Base-by-base conservation (phyloP, 495 filamentous ascomycete species). In the Hypomontagnella submonticulosa region DNA sequence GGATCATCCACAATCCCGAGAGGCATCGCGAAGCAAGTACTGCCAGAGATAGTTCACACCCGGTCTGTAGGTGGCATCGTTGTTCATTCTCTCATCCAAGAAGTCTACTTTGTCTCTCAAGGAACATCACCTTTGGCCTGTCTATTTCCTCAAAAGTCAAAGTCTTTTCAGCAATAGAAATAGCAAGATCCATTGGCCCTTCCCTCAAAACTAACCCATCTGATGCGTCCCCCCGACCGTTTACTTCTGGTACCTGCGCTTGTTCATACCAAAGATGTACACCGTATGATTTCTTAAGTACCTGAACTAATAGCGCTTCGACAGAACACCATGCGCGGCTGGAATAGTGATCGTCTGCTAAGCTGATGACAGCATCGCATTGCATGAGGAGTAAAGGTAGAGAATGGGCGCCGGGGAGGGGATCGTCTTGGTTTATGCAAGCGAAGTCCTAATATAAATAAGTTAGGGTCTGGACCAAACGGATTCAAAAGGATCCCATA, bases 341-440 rank as follows among this genome's bases (percentile, higher is more conserved):
- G 27, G 57, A 60, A 55, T 67, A 66, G 1, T n/a, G n/a, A 33
- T 56, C 40, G 20, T 66, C 65, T 9, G 46, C 34, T 13, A 73
- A 36, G 13, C 69, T 71, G 37, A 73, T 69, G n/a, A 69, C 40
- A n/a, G 58, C 69, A 27, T 73, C 55, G 65, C 71, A 71, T 40
- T 71, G 71, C 3, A 64, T 54, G 8, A 73, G 49, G 13, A 71
- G 69, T 16, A 73, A 63, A 18, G 69, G 71, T 7, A 73, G 58
- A 8, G 71, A 60, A 2, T 57, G 49, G 4, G 69, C 71, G 4
- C 71, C 71, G 5, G 56, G 27, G 12, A 50, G 30, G 1, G 71
- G 69, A 13, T 71, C 46, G 20, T 69, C 66, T 40, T 73, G 71
- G 54, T 71, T 58, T 10, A 73, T 69, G 18, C 71, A 73, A 8